Conservation (phyloP, 345 rosid genomes). For the Eucalyptus leucophloia region DNA sequence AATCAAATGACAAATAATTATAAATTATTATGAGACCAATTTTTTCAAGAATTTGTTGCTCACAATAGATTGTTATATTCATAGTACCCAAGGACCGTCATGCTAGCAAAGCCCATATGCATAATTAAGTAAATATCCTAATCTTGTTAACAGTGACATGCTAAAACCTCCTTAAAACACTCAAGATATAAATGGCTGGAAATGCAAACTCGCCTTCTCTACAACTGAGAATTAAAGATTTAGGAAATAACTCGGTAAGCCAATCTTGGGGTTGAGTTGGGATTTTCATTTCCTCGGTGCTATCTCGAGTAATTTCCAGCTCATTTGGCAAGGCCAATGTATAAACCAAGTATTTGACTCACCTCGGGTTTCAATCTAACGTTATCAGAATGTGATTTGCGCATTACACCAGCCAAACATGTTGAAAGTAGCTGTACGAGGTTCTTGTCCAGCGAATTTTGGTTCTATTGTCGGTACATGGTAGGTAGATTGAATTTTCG, state of each 20-base stretch:
- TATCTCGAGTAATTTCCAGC: background rate
- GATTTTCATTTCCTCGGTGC: background rate
- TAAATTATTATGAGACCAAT: rapidly evolving
- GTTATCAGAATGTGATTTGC: background rate
- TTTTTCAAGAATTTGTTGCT: rapidly evolving
- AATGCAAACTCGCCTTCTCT: background rate
- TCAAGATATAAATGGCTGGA: background rate
- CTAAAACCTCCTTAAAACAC: background rate
- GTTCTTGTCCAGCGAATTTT: background rate
- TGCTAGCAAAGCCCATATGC: background rate
- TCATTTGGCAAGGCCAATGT: background rate
- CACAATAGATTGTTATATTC: rapidly evolving
- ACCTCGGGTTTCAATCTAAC: background rate
- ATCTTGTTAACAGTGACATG: background rate
- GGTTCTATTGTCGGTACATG: background rate
- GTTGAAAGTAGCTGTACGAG: background rate
- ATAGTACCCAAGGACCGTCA: rapidly evolving
- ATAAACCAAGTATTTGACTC: background rate
- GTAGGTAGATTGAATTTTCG: background rate
- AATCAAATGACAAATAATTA: rapidly evolving
- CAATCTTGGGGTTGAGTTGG: background rate
- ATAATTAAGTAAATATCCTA: no score
- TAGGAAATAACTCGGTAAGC: background rate
- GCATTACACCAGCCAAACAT: background rate
- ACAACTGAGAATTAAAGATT: background rate